Conservation (phyloP, 139 green algal species). For the Ettlia oleoabundans region DNA sequence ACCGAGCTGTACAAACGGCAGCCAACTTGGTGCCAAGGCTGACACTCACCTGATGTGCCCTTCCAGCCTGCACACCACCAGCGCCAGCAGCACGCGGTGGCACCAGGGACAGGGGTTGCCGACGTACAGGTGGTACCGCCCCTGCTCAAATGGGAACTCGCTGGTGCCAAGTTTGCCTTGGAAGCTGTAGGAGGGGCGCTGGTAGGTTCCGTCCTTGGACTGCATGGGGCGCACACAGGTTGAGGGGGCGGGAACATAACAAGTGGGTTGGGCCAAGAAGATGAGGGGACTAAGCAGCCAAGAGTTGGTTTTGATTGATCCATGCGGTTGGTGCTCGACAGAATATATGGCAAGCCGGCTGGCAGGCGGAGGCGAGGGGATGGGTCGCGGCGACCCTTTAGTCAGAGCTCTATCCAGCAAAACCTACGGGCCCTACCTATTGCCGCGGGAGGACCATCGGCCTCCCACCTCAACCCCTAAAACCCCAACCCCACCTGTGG, state of each 20-base stretch:
- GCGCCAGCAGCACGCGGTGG: slow-evolving; percentile 83
- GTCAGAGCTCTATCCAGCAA: too few species aligned
- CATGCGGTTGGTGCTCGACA: too few species aligned
- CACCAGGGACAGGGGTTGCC: slow-evolving; percentile 98
- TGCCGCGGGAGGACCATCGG: too few species aligned
- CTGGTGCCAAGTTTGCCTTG: slow-evolving; percentile 54
- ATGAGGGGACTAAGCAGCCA: neutral
- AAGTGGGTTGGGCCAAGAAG: neutral
- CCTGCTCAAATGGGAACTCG: slow-evolving; percentile 56
- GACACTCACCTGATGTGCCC: slow-evolving; percentile 29
- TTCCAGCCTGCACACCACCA: slow-evolving; percentile 68
- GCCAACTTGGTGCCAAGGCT: neutral
- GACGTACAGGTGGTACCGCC: slow-evolving; percentile 64
- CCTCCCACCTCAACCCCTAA: neutral
- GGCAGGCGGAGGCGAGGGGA: too few species aligned
- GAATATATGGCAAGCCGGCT: too few species aligned
- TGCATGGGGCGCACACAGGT: neutral
- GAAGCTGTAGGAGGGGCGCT: slow-evolving; percentile 79
- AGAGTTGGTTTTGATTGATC: too few species aligned
- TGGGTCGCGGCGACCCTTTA: too few species aligned
- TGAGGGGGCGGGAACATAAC: neutral
- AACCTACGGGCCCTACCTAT: too few species aligned
- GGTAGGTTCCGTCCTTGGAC: slow-evolving; percentile 73
- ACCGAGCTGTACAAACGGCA: too few species aligned
- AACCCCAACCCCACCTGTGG: slow-evolving; percentile 60